These are phyloP conservation scores for Trichaptum fuscoviolaceum DNA, from an alignment of 768 basidiomycete genomes.

Conservation along the genomic window DNA sequence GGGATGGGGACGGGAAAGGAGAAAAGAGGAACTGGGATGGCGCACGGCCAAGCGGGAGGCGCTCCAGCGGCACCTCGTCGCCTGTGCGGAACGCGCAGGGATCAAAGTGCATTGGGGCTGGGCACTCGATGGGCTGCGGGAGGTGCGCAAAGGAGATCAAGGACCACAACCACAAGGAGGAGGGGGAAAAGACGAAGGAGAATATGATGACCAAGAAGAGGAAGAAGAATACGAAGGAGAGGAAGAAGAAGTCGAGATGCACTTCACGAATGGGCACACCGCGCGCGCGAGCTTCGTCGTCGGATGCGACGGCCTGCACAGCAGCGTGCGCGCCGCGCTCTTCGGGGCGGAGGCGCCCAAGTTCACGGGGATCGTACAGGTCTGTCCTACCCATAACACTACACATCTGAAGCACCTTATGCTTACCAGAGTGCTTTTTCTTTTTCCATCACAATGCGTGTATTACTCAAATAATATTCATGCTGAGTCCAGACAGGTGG, in stretches of 20 bases:
- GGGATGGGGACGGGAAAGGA: slow-evolving; percentile 21
- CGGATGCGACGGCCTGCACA: slow-evolving; percentile 42
- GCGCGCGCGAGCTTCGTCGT: slow-evolving; percentile 35
- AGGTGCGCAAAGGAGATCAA: too few relatives aligned
- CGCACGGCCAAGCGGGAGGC: slow-evolving; percentile 26
- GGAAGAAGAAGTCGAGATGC: slow-evolving; percentile 26
- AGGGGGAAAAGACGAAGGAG: too few relatives aligned
- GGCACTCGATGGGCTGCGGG: slow-evolving; percentile 22
- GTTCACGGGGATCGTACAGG: slow-evolving; percentile 37
- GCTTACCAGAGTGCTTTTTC: too few relatives aligned
- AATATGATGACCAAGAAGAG: too few relatives aligned
- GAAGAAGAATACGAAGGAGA: slow-evolving; percentile 17
- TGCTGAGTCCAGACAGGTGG: slow-evolving; percentile 28
- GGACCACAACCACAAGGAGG: too few relatives aligned
- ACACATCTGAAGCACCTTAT: too few relatives aligned
- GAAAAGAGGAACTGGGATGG: too few relatives aligned
- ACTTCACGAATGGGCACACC: slow-evolving; percentile 29
- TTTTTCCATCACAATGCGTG: not conserved
- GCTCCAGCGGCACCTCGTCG: slow-evolving; percentile 27
- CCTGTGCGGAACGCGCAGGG: slow-evolving; percentile 26
- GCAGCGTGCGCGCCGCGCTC: slow-evolving; percentile 30
- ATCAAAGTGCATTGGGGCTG: slow-evolving; percentile 30
- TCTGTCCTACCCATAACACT: slow-evolving; percentile 9
- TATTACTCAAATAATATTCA: too few relatives aligned
- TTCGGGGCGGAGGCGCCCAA: slow-evolving; percentile 28